Base-by-base conservation (phyloP, 106 monocot species). In the Dioscorea zingiberensis region DNA sequence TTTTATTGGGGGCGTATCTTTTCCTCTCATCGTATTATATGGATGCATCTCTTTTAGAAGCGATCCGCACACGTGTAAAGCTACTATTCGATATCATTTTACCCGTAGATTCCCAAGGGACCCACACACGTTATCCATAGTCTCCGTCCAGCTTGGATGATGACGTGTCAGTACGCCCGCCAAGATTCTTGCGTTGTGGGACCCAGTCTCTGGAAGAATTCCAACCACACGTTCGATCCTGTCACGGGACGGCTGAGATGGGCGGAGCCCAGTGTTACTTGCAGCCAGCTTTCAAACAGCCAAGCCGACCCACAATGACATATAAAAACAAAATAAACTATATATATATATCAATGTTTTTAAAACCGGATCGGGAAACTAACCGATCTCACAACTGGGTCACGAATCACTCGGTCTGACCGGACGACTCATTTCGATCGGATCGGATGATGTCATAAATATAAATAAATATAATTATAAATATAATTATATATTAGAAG, bases 251-350 rank as follows among this genome's bases (percentile, higher is more conserved):
- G 29, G 28, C 29, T 14, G 29, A 60, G 60, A 60, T 18, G 3
- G 27, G 15, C 38, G 46, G 59, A 1, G 63, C 70, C 48, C 38
- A 38, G 38, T 38, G 38, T 38, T 38, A 8, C 38, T 38, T 6
- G 6, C 4, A 38, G 38, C 38, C 38, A 6, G 38, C 38, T 38
- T 38, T 38, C 38, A 77, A 65, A 58, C 64, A 64, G 17, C 47
- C 68, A 13, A 21, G 49, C 65, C 65, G 56, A 14, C 65, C 59
- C 60, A 63, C 28, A 48, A 25, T 47, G n/a, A 38, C 38, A 38
- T n/a, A n/a, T n/a, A n/a, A n/a, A 38, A 38, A 38, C 10, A 38
- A 38, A 38, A 38, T 38, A n/a, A n/a, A n/a, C n/a, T n/a, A n/a
- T 38, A 38, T 38, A 38, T 6, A 38, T 38, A 1, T 6, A 38